Conservation (phyloP, 257 asterid genomes). For the Jasminum sambac region DNA sequence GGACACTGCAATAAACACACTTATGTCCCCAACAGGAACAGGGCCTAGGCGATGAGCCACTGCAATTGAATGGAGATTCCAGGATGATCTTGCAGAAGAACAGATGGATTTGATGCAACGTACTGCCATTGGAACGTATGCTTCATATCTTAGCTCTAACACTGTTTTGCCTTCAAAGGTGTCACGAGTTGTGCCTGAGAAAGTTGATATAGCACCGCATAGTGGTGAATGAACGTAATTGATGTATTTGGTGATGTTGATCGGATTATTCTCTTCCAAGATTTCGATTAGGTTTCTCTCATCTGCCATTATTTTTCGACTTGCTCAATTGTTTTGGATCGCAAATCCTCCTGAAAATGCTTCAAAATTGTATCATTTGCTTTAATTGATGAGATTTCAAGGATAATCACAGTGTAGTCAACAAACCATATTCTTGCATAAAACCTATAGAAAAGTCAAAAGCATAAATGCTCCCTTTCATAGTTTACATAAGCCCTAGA, state of each 20-base stretch:
- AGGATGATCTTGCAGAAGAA: conserved; percentile 72
- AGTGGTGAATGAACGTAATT: conserved; percentile 67
- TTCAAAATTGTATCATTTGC: not conserved
- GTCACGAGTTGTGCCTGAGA: conserved; percentile 92
- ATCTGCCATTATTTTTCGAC: conserved; percentile 38
- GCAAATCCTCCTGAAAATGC: not conserved
- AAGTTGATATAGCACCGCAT: conserved; percentile 93
- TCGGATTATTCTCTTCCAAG: conserved; percentile 57
- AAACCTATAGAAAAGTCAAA: conserved; percentile 9
- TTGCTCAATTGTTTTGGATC: not conserved
- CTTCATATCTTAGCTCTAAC: conserved; percentile 82
- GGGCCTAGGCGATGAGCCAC: conserved; percentile 82
- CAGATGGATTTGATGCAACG: conserved; percentile 78
- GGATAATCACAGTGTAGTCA: not conserved
- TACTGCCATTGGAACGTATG: conserved; percentile 88
- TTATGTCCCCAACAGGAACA: conserved; percentile 85
- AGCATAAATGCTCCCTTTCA: too few species aligned
- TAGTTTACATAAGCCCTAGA: not conserved
- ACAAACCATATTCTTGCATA: not conserved
- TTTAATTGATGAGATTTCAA: not conserved
- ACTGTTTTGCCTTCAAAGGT: conserved; percentile 75
- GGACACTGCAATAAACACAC: conserved; percentile 78
- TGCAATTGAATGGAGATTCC: conserved; percentile 68
- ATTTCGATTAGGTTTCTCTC: conserved; percentile 73
- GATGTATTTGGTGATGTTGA: conserved; percentile 65